A percentile compares a stretch with the other conserved stretches of the same genome.
Evolutionary conservation across 352 stramenopile species (phyloP).

Genomic region (Thraustochytrium sp.): DNA sequence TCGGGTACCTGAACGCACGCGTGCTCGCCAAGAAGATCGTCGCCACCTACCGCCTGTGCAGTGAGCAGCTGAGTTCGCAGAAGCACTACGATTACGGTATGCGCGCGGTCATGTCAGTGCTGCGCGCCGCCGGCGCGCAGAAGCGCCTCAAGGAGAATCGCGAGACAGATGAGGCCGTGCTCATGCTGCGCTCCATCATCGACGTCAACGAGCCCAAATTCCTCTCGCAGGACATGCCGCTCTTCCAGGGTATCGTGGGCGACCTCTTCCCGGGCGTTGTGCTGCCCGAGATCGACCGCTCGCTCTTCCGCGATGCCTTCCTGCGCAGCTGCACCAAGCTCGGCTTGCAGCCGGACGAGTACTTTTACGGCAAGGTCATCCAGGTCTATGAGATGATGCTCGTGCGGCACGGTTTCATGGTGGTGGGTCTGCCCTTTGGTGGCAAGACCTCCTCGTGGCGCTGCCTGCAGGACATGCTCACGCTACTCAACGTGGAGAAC

Average conservation of each 20-base stretch:
- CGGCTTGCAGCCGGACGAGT: constrained; percentile 73
- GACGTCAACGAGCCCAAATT: constrained; percentile 94
- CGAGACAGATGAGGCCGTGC: constrained; percentile 83
- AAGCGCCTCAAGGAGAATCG: constrained; percentile 62
- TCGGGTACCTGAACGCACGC: constrained; percentile 81
- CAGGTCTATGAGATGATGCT: constrained; percentile 92
- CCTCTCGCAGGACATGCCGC: constrained; percentile 82
- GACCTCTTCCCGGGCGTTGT: constrained; percentile 87
- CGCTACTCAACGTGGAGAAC: constrained; percentile 57
- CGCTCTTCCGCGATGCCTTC: constrained; percentile 77
- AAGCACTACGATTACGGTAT: constrained; percentile 92
- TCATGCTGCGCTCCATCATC: constrained; percentile 83
- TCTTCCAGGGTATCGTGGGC: constrained; percentile 90
- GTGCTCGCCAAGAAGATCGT: constrained; percentile 87
- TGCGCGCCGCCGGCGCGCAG: constrained; percentile 79
- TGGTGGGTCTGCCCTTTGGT: constrained; percentile 82
- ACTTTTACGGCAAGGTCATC: constrained; percentile 88
- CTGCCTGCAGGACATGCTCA: constrained; percentile 65
- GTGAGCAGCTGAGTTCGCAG: constrained; percentile 85
- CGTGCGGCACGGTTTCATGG: constrained; percentile 89
- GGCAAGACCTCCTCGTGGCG: constrained; percentile 83
- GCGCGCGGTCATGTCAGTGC: constrained; percentile 86
- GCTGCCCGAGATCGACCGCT: constrained; percentile 75
- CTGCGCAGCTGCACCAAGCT: constrained; percentile 68
- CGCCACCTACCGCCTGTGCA: constrained; percentile 90